These are phyloP conservation scores for Candida incommunis DNA, from an alignment of 805 yeast genomes.

Conservation along the genomic window DNA sequence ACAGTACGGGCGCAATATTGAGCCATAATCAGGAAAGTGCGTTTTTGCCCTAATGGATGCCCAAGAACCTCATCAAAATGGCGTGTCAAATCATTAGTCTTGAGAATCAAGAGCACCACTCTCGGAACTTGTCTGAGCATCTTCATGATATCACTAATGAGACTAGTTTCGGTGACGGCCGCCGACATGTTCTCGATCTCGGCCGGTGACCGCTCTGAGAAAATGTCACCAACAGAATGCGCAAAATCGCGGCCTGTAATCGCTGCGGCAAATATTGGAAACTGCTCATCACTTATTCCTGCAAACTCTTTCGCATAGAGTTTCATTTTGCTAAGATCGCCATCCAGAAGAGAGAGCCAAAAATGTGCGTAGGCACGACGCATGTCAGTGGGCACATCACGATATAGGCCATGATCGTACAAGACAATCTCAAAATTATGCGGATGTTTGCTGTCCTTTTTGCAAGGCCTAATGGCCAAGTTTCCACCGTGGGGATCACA, in stretches of 20 bases:
- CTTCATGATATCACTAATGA: conserved; percentile 64
- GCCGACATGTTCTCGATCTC: conserved; percentile 60
- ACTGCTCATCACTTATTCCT: conserved; percentile 59
- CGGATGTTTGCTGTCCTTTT: conserved; percentile 16
- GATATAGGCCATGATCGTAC: conserved; percentile 89
- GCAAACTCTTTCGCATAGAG: conserved; percentile 68
- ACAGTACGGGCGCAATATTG: conserved; percentile 76
- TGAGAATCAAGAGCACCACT: conserved; percentile 70
- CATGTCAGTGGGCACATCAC: conserved; percentile 65
- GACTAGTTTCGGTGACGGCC: conserved; percentile 45
- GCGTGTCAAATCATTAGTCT: conserved; percentile 88
- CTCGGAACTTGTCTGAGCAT: conserved; percentile 71
- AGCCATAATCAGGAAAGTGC: conserved; percentile 82
- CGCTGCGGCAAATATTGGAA: conserved; percentile 80
- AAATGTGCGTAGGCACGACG: conserved; percentile 76
- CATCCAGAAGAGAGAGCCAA: conserved; percentile 80
- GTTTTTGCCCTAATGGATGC: conserved; percentile 72
- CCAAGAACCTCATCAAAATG: conserved; percentile 72
- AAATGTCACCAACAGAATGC: conserved; percentile 51
- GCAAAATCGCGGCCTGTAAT: conserved; percentile 87
- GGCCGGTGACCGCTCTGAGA: conserved; percentile 33
- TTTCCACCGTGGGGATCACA: conserved; percentile 99
- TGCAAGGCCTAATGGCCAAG: conserved; percentile 52
- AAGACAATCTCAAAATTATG: conserved; percentile 84
- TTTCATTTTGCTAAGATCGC: conserved; percentile 51